Evolutionary conservation across 1,284 basidiomycete species (phyloP).

Genomic region (Irpex sp.): DNA sequence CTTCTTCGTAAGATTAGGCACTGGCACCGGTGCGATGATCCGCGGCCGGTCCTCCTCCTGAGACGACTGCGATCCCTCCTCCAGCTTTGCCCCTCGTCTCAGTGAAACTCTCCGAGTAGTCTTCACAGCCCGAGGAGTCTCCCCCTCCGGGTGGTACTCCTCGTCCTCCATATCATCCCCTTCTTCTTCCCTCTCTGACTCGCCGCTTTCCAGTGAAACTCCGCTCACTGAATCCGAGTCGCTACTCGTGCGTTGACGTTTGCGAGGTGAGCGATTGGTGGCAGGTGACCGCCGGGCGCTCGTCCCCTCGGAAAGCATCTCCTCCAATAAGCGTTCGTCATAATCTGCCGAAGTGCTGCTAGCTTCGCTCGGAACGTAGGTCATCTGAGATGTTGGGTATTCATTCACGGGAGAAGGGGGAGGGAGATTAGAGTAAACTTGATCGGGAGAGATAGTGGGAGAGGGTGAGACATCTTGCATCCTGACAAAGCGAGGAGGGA

Average conservation of each 20-base stretch:
- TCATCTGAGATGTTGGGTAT: background rate
- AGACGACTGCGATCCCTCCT: constrained; percentile 2
- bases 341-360: background rate
- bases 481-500: constrained; percentile 22
- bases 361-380: constrained; percentile 4
- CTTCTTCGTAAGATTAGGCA: constrained; percentile 73
- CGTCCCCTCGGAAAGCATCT: background rate
- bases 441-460: constrained; percentile 23
- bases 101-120: constrained; percentile 21
- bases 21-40: constrained; percentile 55
- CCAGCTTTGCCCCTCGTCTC: background rate
- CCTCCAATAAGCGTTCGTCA: background rate
- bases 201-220: constrained; percentile 20
- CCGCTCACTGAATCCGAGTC: constrained; percentile 18
- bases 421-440: constrained; percentile 15
- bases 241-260: constrained; percentile 7
- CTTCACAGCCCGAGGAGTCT: constrained; percentile 27
- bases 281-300: background rate
- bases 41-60: constrained; percentile 14
- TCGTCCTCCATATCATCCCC: constrained; percentile 22
- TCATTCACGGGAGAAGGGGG: background rate
- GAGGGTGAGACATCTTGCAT: constrained; percentile 29
- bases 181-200: constrained; percentile 26
- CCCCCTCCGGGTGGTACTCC: constrained; percentile 26
- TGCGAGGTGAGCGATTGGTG: background rate